Percentiles rank a stretch among this genome's conserved stretches.
phyloP scores from a whole-genome alignment of 306 rosid species.

The Herpetospermum pedunculosum region DNA sequence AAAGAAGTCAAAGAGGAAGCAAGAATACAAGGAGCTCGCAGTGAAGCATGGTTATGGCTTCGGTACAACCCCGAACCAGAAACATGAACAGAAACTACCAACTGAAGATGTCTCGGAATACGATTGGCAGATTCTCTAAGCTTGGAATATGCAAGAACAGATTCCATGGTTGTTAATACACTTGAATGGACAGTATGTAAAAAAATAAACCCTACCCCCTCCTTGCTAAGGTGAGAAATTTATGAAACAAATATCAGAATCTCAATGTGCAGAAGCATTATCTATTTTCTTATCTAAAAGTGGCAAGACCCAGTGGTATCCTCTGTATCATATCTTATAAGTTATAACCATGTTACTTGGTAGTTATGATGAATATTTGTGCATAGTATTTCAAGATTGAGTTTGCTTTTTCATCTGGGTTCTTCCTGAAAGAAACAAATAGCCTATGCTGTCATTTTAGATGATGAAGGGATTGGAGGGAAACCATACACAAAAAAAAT shows the following conservation, averaged over 20 bases:
- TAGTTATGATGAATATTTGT: background rate
- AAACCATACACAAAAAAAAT: background rate
- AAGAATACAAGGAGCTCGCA: constrained; percentile 74
- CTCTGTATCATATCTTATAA: background rate
- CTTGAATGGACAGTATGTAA: background rate
- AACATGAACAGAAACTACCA: constrained; percentile 14
- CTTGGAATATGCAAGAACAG: constrained; percentile 13
- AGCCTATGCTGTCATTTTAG: background rate
- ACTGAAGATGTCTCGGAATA: constrained; percentile 28
- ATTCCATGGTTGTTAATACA: background rate
- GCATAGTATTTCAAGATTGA: background rate
- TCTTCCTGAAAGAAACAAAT: background rate
- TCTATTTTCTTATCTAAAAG: background rate
- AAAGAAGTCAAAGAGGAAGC: constrained; percentile 51
- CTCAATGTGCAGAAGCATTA: background rate
- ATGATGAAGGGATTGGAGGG: background rate
- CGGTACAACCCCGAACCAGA: constrained; percentile 10
- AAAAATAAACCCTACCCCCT: background rate
- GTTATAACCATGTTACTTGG: background rate
- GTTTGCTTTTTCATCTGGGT: background rate
- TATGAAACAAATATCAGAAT: background rate
- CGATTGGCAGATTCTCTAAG: constrained; percentile 84
- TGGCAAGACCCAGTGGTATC: background rate
- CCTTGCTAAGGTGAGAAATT: background rate
- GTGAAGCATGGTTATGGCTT: constrained; percentile 24